phyloP scores from a whole-genome alignment of 148 eudicot species.

The Simmondsia chinensis region DNA sequence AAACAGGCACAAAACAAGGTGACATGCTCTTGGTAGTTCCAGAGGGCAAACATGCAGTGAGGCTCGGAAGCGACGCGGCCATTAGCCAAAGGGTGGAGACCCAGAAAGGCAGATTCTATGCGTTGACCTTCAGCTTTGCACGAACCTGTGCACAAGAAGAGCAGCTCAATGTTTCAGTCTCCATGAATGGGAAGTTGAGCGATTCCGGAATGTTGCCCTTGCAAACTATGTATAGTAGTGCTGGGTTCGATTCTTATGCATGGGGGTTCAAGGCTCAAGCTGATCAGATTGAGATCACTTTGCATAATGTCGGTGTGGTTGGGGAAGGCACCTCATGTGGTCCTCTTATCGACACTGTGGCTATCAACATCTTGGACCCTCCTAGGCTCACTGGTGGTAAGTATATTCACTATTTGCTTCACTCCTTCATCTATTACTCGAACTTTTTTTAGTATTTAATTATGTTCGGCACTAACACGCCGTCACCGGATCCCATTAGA shows the following conservation, averaged over 20 bases:
- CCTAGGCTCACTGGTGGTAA: neutral
- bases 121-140: conserved; percentile 36
- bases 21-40: conserved; percentile 43
- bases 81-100: conserved; percentile 29
- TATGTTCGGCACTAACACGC: too few species aligned
- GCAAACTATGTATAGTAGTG: conserved; percentile 37
- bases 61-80: conserved; percentile 33
- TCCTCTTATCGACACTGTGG: conserved; percentile 36
- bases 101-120: conserved; percentile 21
- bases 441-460: too few species aligned
- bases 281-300: conserved; percentile 16
- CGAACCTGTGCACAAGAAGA: conserved; percentile 48
- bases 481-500: too few species aligned
- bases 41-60: conserved; percentile 28
- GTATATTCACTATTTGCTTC: too few species aligned
- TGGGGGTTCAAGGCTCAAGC: conserved; percentile 33
- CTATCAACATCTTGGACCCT: conserved; percentile 4
- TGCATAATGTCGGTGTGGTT: conserved; percentile 26
- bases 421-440: too few species aligned
- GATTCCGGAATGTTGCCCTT: conserved; percentile 28
- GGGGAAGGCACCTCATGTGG: conserved; percentile 38
- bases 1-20: conserved; percentile 27
- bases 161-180: conserved; percentile 22
- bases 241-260: conserved; percentile 40
- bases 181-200: conserved; percentile 11